Percentiles rank a stretch among this genome's conserved stretches.
Evolutionary conservation across 2,329 filamentous ascomycete genomes (phyloP).

Genomic region (Thielaviopsis punctulata): DNA sequence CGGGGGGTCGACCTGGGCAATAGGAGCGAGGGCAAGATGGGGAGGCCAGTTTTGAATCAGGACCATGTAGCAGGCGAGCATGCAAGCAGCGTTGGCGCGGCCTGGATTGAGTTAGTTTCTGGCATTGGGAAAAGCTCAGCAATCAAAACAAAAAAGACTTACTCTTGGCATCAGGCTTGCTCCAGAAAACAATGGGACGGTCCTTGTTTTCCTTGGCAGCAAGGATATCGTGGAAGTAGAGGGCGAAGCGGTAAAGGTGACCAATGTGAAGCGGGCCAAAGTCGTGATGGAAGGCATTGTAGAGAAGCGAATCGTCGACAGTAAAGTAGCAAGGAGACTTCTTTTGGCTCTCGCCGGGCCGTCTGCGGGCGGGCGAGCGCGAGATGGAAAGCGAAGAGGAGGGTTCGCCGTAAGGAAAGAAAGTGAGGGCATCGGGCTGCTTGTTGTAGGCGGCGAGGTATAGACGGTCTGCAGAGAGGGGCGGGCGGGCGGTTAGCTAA

Average conservation of each 20-base stretch:
- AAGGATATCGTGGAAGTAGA: conserved; percentile 88
- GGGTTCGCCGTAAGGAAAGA: conserved; percentile 61
- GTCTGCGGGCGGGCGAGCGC: conserved; percentile 29
- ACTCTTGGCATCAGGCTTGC: conserved; percentile 79
- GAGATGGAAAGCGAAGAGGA: conserved; percentile 28
- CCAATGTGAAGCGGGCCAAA: conserved; percentile 96
- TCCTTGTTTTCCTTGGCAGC: conserved; percentile 82
- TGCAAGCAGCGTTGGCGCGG: conserved; percentile 82
- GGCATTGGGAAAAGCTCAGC: no score
- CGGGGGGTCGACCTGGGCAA: conserved; percentile 90
- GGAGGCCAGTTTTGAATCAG: conserved; percentile 95
- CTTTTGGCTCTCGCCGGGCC: conserved; percentile 23
- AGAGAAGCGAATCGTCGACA: conserved; percentile 77
- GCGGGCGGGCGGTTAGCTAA: no score
- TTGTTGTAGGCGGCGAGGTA: conserved; percentile 87
- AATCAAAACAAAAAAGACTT: conserved; percentile 17
- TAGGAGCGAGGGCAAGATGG: conserved; percentile 83
- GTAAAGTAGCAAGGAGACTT: conserved; percentile 78
- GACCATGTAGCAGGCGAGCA: conserved; percentile 97
- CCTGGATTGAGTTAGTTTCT: no score
- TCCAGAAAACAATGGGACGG: conserved; percentile 89
- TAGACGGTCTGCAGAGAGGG: conserved; percentile 72
- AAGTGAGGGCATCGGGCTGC: conserved; percentile 61
- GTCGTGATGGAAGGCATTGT: conserved; percentile 97
- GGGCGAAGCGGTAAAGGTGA: conserved; percentile 89